Base-by-base conservation (phyloP, 371 early-diverging fungal species). In the Mortierella sp. region DNA sequence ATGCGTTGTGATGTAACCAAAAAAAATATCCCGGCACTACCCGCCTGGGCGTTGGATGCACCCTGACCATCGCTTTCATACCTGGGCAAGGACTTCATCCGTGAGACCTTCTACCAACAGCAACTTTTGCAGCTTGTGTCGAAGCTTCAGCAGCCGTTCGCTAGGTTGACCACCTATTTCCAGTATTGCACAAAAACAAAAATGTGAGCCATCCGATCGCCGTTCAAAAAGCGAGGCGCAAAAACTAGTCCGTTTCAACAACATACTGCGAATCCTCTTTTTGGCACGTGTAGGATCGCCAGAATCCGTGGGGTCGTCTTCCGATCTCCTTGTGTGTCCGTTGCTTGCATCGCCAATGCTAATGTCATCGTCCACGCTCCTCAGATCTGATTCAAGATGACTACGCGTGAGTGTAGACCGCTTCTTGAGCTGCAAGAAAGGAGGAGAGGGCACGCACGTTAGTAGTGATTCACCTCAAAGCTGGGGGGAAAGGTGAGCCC, bases 101-200 rank as follows among this genome's bases (percentile, higher is more conserved):
- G 68, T 47, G 19, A 76, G 68, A 9, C 77, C 77, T 8, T 69
- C 69, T 0, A 76, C 69, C 14, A 76, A 40, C 19, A 76, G 61
- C 7, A 76, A 27, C 43, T 76, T 76, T 40, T 76, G 77, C 6
- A 76, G 62, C 53, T 76, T 76, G 55, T 76, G 77, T 12, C 77
- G 77, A 45, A 76, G 31, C 57, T 76, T 76, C 51, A 76, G 39
- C n/a, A 76, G 55, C 5, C 77, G 69, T 51, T 76, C 77, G 28
- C 60, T 76, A 6, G 77, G 77, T 19, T 65, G 65, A 19, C 69
- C 69, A 22, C 77, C 77, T 76, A 65, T 49, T 14, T 14, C 14
- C 3, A 6, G 45, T 45, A 22, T 17, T 47, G 16, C 25, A 47
- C 16, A 13, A 2, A 47, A 5, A 47, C 7, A 3, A 13, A 47